Conservation (phyloP, 805 yeast species). For the Torulaspora quercuum region DNA sequence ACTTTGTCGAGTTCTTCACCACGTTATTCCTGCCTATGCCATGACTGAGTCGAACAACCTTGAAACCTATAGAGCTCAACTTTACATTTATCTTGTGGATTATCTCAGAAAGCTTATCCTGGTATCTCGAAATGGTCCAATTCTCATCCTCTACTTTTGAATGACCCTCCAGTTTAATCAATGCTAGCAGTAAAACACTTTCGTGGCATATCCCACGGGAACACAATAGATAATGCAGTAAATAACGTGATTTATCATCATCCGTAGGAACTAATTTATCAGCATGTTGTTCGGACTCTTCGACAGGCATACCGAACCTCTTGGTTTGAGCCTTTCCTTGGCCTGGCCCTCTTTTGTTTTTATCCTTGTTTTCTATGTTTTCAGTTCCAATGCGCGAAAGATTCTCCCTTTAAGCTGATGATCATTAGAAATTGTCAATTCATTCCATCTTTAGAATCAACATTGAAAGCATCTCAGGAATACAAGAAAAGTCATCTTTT, state of each 20-base stretch:
- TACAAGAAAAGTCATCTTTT: no score
- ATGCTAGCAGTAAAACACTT: conserved; percentile 19
- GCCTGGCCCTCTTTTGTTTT: no score
- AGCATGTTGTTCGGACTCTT: background rate
- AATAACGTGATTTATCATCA: conserved; percentile 12
- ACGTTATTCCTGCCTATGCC: conserved; percentile 26
- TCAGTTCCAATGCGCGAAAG: no score
- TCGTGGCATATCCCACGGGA: conserved; percentile 31
- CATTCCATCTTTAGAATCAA: no score
- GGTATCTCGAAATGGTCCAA: conserved; percentile 13
- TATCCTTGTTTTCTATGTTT: background rate
- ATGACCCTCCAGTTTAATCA: conserved; percentile 17
- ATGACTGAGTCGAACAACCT: conserved; percentile 22
- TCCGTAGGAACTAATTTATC: conserved; percentile 6
- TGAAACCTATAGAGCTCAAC: conserved; percentile 23
- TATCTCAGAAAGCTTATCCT: conserved; percentile 12
- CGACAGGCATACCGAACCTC: background rate
- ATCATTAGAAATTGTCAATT: no score
- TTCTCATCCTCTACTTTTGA: conserved; percentile 3
- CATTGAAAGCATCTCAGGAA: no score
- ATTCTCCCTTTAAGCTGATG: no score
- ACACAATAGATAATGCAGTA: conserved; percentile 27
- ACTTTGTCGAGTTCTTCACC: conserved; percentile 6
- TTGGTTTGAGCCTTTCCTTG: no score
- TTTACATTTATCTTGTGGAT: conserved; percentile 25